Evolutionary conservation across 2,329 filamentous ascomycete species (phyloP).

Genomic region (Colletotrichum lindemuthianum): DNA sequence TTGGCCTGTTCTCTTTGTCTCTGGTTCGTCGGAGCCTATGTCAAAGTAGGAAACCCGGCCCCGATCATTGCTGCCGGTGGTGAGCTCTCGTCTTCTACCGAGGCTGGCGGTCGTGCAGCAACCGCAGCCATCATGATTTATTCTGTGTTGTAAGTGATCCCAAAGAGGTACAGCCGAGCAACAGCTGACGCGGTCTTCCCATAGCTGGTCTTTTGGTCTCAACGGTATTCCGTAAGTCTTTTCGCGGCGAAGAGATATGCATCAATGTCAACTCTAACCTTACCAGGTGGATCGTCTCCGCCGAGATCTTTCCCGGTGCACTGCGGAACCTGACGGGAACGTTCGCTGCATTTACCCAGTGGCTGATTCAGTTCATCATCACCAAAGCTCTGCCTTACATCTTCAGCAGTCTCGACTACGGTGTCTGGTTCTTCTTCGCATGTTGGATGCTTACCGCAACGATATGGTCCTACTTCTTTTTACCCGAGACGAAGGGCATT

Average conservation of each 20-base stretch:
- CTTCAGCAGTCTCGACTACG: conserved; percentile 55
- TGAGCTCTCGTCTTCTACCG: conserved; percentile 52
- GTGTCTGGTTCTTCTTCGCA: conserved; percentile 68
- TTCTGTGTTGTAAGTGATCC: conserved; percentile 57
- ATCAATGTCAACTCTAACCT: neutral
- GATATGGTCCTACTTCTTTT: conserved; percentile 60
- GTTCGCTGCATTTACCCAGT: conserved; percentile 52
- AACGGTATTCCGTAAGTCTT: conserved; percentile 51
- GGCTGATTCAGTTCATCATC: conserved; percentile 54
- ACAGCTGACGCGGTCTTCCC: accelerated
- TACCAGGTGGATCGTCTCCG: conserved; percentile 51
- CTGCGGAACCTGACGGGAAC: conserved; percentile 54
- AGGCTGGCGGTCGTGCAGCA: conserved; percentile 60
- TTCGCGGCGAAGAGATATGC: neutral
- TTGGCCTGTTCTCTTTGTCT: conserved; percentile 58
- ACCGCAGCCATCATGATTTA: conserved; percentile 66
- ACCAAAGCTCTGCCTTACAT: conserved; percentile 57
- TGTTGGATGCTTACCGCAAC: conserved; percentile 59
- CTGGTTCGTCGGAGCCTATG: conserved; percentile 63
- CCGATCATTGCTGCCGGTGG: conserved; percentile 54
- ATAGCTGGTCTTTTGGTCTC: conserved; percentile 55
- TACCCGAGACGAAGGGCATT: conserved; percentile 66
- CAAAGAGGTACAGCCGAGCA: neutral
- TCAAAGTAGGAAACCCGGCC: conserved; percentile 57
- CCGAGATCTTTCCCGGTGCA: conserved; percentile 56